Evolutionary conservation across 2,329 filamentous ascomycete species (phyloP), one percentile per base, ranked within the genome.

Genomic region (Dissoconium aciculare): DNA sequence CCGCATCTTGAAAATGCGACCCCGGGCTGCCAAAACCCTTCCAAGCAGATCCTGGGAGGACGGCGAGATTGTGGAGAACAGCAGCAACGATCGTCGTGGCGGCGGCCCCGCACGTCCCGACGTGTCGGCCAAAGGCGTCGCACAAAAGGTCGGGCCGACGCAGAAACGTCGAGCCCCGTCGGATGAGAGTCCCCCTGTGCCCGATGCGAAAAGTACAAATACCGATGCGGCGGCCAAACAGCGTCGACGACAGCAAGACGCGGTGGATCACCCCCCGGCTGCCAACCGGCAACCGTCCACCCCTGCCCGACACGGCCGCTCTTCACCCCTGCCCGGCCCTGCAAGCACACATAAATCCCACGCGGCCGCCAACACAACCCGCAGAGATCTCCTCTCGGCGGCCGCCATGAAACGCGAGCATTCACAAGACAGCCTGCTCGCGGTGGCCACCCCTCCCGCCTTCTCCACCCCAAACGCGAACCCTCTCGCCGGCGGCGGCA

Each of bases 1-100:
- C 25, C 41, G 48, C 4, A 50, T 52, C n/a, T 33, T 52, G 30
- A 44, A 41, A 17, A 49, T 46, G 37, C 44, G 38, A 8, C 37
- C 45, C 6, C 36, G 35, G 12, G 42, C 44, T 24, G 34, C 13
- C 45, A 41, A 32, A 32, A 25, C 11, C 33, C 26, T 35, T 15
- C 25, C 31, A 11, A 11, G 27, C 14, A 11, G 36, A 29, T 17
- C 31, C 19, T 15, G 17, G 11, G 26, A 32, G 6, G 35, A 41
- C 16, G 36, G 38, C 9, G 29, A 37, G 13, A 32, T 34, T 17
- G 25, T 16, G 10, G 26, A 28, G 8, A 28, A 26, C 3, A 39
- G 39, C 23, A 8, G 36, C 8, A 19, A 17, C 6, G 38, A 39
- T 25, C 36, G 34, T 31, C 36, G 15, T 8, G 38, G 30, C 17